Evolutionary conservation across 805 yeast genomes (phyloP).

Genomic region (Pichia occidentalis): DNA sequence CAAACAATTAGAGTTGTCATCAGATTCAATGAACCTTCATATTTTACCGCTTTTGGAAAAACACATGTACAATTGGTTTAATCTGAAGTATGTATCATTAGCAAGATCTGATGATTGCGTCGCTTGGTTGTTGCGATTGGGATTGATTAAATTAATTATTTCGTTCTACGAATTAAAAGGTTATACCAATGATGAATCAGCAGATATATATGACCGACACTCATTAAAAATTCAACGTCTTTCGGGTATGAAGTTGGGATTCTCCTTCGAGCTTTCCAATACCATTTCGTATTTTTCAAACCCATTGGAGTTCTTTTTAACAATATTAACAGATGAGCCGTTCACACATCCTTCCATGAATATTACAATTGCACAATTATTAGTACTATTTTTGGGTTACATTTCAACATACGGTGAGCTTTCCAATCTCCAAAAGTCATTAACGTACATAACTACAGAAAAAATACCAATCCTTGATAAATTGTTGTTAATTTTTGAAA

Average conservation of each 20-base stretch:
- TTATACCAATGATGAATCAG: not conserved
- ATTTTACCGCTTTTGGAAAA: slow-evolving; percentile 9
- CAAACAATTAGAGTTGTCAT: slow-evolving; percentile 9
- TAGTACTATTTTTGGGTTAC: slow-evolving; percentile 22
- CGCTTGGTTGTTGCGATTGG: slow-evolving; percentile 39
- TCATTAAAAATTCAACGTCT: slow-evolving; percentile 2
- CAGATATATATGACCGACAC: not conserved
- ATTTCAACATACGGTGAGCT: slow-evolving; percentile 7
- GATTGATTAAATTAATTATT: slow-evolving; percentile 29
- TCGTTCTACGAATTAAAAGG: slow-evolving; percentile 28
- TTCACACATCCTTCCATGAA: slow-evolving; percentile 10
- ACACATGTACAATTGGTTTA: slow-evolving; percentile 20
- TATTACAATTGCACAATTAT: slow-evolving; percentile 20
- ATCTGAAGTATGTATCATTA: slow-evolving; percentile 13
- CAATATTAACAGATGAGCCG: slow-evolving; percentile 11
- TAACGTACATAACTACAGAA: slow-evolving; percentile 1
- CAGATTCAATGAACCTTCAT: slow-evolving; percentile 15
- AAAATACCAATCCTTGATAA: slow-evolving; percentile 9
- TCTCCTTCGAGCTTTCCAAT: slow-evolving; percentile 17
- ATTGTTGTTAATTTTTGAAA: slow-evolving; percentile 18
- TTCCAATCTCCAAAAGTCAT: not conserved
- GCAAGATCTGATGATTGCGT: slow-evolving; percentile 10
- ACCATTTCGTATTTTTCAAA: slow-evolving; percentile 1
- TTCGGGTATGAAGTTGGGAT: slow-evolving; percentile 8
- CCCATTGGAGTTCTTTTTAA: slow-evolving; percentile 23